A percentile compares a stretch with the other conserved stretches of the same genome.
phyloP scores from a whole-genome alignment of 2,329 filamentous ascomycete species.

The Trichoderma sp. region DNA sequence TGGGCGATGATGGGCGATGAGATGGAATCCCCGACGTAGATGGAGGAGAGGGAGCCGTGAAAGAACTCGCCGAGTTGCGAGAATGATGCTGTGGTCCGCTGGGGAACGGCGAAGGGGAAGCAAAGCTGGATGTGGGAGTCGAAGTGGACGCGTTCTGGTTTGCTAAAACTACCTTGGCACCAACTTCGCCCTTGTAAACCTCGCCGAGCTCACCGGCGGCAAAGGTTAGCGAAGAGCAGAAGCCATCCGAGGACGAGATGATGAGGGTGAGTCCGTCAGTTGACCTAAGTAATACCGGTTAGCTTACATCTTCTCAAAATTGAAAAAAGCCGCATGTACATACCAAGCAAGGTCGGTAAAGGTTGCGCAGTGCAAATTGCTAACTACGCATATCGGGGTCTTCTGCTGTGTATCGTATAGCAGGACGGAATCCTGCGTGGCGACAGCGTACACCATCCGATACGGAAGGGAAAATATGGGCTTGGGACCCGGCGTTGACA shows the following conservation, averaged over 20 bases:
- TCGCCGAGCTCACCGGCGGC: constrained; percentile 79
- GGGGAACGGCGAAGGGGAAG: constrained; percentile 58
- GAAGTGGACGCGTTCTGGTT: constrained; percentile 66
- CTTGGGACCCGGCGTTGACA: constrained; percentile 56
- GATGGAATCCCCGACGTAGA: constrained; percentile 54
- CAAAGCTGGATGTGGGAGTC: constrained; percentile 63
- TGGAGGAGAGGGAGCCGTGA: constrained; percentile 54
- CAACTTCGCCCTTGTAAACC: constrained; percentile 67
- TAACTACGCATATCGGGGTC: constrained; percentile 88
- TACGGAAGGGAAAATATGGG: constrained; percentile 84
- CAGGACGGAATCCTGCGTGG: constrained; percentile 90
- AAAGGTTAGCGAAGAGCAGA: constrained; percentile 91
- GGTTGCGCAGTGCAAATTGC: constrained; percentile 94
- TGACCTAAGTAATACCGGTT: constrained; percentile 40
- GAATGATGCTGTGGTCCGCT: constrained; percentile 50
- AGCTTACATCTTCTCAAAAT: not conserved
- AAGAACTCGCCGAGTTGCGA: constrained; percentile 56
- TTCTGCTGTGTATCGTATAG: constrained; percentile 97
- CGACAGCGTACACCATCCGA: constrained; percentile 93
- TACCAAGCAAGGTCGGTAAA: constrained; percentile 97
- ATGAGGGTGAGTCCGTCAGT: constrained; percentile 60
- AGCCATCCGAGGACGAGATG: constrained; percentile 97
- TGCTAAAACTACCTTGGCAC: constrained; percentile 51
- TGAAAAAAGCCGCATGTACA: constrained; percentile 32
- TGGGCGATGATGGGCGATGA: constrained; percentile 70